Evolutionary conservation across 495 filamentous ascomycete species (phyloP).

Genomic region (Aspergillus homomorphus): DNA sequence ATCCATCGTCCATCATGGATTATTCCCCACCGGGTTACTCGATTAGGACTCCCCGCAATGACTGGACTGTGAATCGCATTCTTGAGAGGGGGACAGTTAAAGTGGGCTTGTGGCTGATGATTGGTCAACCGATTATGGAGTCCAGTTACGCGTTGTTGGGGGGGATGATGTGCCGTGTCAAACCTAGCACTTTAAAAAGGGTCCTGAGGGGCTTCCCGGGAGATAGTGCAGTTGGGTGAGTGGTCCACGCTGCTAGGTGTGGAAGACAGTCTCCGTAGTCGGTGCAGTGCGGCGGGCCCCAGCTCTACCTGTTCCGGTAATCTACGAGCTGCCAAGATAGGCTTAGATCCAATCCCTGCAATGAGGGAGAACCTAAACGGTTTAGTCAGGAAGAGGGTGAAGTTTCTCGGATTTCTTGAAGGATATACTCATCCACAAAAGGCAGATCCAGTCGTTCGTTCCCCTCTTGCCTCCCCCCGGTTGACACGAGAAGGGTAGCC

Average conservation of each 20-base stretch:
- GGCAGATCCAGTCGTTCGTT: not conserved
- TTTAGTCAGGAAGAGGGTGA: conserved; percentile 8
- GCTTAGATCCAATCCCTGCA: conserved; percentile 21
- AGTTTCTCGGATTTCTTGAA: too few relatives aligned
- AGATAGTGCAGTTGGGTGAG: not conserved
- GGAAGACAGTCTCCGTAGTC: too few relatives aligned
- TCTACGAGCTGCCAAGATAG: conserved; percentile 24
- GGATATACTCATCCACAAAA: not conserved
- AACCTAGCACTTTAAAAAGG: not conserved
- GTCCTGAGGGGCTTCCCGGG: not conserved
- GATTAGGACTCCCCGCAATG: conserved; percentile 23
- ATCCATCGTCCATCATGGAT: too few relatives aligned
- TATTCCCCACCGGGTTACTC: conserved; percentile 17
- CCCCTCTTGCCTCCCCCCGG: not conserved
- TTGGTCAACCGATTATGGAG: conserved; percentile 10
- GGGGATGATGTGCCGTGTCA: conserved; percentile 27
- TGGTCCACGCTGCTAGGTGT: conserved; percentile 1
- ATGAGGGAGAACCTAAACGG: conserved; percentile 13
- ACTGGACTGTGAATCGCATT: not conserved
- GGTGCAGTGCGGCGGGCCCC: not conserved
- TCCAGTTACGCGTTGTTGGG: conserved; percentile 26
- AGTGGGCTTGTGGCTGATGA: not conserved
- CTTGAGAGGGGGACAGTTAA: not conserved
- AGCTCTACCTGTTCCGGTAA: conserved; percentile 13
- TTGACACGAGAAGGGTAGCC: too few relatives aligned